Evolutionary conservation across 1,284 basidiomycete genomes (phyloP).

Genomic region (Irpex lacteus): DNA sequence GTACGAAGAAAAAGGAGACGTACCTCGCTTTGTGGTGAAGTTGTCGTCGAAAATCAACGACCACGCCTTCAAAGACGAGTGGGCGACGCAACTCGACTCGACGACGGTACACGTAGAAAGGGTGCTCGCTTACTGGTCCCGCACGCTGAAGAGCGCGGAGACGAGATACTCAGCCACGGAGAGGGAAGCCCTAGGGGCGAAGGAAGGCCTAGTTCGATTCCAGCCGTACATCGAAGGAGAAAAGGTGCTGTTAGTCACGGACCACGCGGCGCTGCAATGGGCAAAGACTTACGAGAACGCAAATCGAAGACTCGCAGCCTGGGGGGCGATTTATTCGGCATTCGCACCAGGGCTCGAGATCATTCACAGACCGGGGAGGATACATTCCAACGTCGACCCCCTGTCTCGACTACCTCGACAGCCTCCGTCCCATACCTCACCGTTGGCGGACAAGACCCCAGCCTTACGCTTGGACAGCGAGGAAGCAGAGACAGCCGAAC

Average conservation of each 20-base stretch:
- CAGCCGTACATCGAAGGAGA: no score
- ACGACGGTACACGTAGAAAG: slow-evolving; percentile 29
- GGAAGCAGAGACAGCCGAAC: background rate
- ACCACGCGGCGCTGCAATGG: slow-evolving; percentile 33
- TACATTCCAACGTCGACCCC: slow-evolving; percentile 28
- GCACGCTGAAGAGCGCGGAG: no score
- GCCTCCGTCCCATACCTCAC: background rate
- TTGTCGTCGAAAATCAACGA: slow-evolving; percentile 15
- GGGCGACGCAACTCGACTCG: slow-evolving; percentile 23
- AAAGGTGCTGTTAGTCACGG: slow-evolving; percentile 24
- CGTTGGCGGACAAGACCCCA: background rate
- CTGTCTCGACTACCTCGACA: background rate
- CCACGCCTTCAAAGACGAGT: background rate
- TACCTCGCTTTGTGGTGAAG: slow-evolving; percentile 20
- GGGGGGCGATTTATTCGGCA: no score
- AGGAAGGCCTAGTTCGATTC: no score
- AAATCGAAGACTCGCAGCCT: no score
- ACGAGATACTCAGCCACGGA: no score
- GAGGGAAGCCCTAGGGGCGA: no score
- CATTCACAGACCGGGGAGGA: slow-evolving; percentile 27
- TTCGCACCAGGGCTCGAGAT: no score
- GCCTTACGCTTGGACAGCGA: background rate
- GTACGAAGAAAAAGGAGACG: slow-evolving; percentile 28
- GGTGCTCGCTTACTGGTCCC: no score
- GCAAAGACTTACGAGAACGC: slow-evolving; percentile 29